Base-by-base conservation (phyloP, 2,329 filamentous ascomycete genomes). In the Neurospora sp. region DNA sequence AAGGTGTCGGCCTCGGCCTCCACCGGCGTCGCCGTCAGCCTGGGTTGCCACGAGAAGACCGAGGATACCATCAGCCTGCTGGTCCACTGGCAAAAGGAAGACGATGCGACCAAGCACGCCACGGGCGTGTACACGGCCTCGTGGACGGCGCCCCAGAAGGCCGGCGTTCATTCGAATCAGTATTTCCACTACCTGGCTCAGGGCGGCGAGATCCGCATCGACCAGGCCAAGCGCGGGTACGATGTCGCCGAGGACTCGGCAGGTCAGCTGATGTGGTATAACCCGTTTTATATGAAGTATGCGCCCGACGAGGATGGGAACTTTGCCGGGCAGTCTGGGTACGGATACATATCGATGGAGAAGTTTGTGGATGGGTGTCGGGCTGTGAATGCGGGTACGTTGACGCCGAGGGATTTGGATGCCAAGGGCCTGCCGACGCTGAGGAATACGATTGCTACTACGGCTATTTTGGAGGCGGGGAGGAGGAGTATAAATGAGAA, bases 241-340 rank as follows among this genome's bases (percentile, higher is more conserved):
- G 93, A 97, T 77, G 91, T 97, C 11, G 93, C 94, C n/a, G 91
- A 93, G 74, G 94, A 97, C 78, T 86, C 81, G 23, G 82, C 83
- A 1, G 87, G 87, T 52, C 86, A 89, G 78, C 81, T 97, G 72
- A 86, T 90, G 78, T 97, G 93, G 92, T 91, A 92, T 80, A 97
- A 97, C 80, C 94, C 94, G 79, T 96, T 96, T 81, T 96, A 96
- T 82, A 97, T 96, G 93, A 90, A 91, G 76, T 97, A 97, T 77
- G 92, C 93, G 12, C 93, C 94, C 23, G 93, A 97, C 77, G 94
- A 97, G 82, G 92, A 97, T 80, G 95, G 94, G 69, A 96, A 97
- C 82, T 97, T 97, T 80, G 89, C 88, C 69, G 94, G 94, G 41
- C 94, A 97, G 82, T 91, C 89, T 6, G 94, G 94, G 33, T 97